Evolutionary conservation across 306 rosid species (phyloP), one percentile per base, ranked within the genome.

Genomic region (Casuarina equisetifolia): DNA sequence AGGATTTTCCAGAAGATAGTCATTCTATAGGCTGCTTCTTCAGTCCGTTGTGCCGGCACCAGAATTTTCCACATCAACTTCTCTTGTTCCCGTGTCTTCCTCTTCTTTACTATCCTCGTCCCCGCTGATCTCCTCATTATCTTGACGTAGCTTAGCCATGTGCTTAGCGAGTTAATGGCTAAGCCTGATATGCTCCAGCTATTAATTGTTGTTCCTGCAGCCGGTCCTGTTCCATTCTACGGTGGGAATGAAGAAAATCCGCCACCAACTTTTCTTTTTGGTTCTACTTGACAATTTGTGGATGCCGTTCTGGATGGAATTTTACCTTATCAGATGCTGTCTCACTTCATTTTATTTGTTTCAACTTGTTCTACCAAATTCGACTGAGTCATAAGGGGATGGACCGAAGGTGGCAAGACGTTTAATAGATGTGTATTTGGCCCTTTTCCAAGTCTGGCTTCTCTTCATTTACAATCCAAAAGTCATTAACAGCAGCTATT

Each of bases 321-420:
- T 25, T 25, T 25, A 20, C 49, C 17, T n/a, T 43, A 7, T 25
- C 44, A 17, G 25, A 40, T 64, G 49, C 46, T 77, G 39, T 57
- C 16, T 69, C 68, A 44, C 52, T 69, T 75, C 82, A 54, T 49
- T 76, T 74, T 66, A 53, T 50, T 12, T 83, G 69, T 39, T 62
- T 42, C 43, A 46, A 71, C 72, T 19, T 67, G 39, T n/a, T 44
- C 43, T 76, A 96, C 84, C 97, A 95, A 91, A 87, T 91, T 57
- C 96, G 91, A 53, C 96, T 92, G 6, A 82, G 90, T 50, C 88
- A 82, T 70, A 91, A 79, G 96, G 92, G 84, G 97, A 95, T 78
- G 99, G 99, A 72, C 96, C 99, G 35, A 93, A 86, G 78, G 97
- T 92, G 80, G 99, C 99, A 10, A 95, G 92, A 89, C 93, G 91